Evolutionary conservation across 2,329 filamentous ascomycete genomes (phyloP), one percentile per base, ranked within the genome.

Genomic region (Sclerotinia glacialis): DNA sequence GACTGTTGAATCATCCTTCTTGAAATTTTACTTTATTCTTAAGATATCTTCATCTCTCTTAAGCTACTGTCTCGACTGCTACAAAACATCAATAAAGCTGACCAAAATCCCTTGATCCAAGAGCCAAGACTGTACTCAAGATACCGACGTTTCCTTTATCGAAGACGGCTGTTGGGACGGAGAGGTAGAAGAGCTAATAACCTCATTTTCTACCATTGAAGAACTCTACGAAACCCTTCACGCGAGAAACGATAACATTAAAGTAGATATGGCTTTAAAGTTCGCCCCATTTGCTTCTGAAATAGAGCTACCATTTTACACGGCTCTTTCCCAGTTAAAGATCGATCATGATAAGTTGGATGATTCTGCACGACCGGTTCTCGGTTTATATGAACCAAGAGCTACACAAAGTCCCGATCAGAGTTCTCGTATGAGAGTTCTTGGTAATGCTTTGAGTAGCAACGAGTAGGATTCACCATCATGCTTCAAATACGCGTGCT

Each of bases 341-440:
- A 92, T 99, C 77, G 93, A 98, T 78, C 89, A 96, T 84, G 95
- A 97, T 80, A 97, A 93, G 80, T 91, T 99, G 62, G 91, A 97
- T 80, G 94, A 96, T 78, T 96, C 93, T 12, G 91, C 93, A 31
- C 90, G 94, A 54, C 89, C 89, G 68, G 85, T 98, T 3, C 83
- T 96, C 40, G 95, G 95, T 5, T 80, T 97, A 53, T 99, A 99
- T 77, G 92, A 97, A 79, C 87, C 95, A 71, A 89, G 90, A 53
- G 82, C 87, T 14, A 82, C 83, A 52, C 89, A 92, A 72, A 80
- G 87, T 49, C 87, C 91, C 0, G 88, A 90, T 72, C 84, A 89
- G 65, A 95, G 91, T 72, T 92, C 91, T 77, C 91, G 89, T 76
- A 93, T 98, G 86, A 93, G 97, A 78, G 89, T 99, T 68, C 86